phyloP scores from a whole-genome alignment of 2,329 filamentous ascomycete species.

The Colletotrichum eremochloae region DNA sequence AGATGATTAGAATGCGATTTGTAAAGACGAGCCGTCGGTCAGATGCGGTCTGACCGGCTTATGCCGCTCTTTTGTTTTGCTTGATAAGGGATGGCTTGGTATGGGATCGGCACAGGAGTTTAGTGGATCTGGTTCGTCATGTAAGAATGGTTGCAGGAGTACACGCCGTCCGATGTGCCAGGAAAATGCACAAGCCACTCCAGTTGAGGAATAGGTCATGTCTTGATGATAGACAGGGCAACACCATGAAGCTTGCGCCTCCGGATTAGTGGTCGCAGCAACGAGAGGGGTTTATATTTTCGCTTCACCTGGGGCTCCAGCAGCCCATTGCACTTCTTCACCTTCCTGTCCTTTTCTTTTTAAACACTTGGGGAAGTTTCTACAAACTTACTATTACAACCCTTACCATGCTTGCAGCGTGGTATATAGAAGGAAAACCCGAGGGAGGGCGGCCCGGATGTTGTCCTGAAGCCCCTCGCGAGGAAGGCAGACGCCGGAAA shows the following conservation, averaged over 20 bases:
- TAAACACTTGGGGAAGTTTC: slow-evolving; percentile 19
- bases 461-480: slow-evolving; percentile 18
- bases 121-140: slow-evolving; percentile 41
- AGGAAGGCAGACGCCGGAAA: slow-evolving; percentile 22
- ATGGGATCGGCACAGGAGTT: slow-evolving; percentile 42
- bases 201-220: slow-evolving; percentile 38
- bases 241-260: slow-evolving; percentile 26
- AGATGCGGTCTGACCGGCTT: slow-evolving; percentile 38
- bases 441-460: slow-evolving; percentile 1
- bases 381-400: slow-evolving; percentile 36
- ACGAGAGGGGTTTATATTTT: slow-evolving; percentile 40
- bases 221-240: slow-evolving; percentile 41
- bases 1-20: slow-evolving; percentile 35
- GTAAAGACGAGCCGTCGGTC: slow-evolving; percentile 30
- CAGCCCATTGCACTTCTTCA: slow-evolving; percentile 25
- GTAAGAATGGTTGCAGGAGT: slow-evolving; percentile 43
- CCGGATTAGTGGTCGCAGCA: slow-evolving; percentile 39
- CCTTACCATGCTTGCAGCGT: slow-evolving; percentile 39
- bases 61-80: slow-evolving; percentile 40
- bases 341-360: slow-evolving; percentile 19
- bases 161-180: slow-evolving; percentile 40
- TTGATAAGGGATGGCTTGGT: slow-evolving; percentile 38
- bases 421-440: slow-evolving; percentile 33
- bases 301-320: slow-evolving; percentile 32
- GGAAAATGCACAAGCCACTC: slow-evolving; percentile 42